phyloP scores from a whole-genome alignment of 768 basidiomycete genomes.

The Cystobasidium tubakii region DNA sequence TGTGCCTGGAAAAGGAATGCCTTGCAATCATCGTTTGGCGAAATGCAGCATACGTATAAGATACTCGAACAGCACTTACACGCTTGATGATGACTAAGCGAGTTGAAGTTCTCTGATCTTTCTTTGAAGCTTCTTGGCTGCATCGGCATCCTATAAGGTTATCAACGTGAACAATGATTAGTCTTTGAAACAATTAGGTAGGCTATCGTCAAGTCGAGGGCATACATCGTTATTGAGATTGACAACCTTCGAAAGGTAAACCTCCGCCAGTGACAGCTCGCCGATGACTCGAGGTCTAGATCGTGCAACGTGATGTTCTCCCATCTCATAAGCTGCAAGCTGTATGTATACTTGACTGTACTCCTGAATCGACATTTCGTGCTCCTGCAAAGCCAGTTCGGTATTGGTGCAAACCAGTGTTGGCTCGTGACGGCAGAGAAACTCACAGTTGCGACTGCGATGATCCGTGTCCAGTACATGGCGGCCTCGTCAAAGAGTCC shows the following conservation, averaged over 20 bases:
- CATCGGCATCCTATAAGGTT: constrained; percentile 17
- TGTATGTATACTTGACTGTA: not conserved
- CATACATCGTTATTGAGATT: constrained; percentile 17
- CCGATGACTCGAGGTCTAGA: constrained; percentile 2
- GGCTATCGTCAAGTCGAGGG: too few relatives aligned
- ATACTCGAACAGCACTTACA: not conserved
- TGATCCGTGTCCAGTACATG: constrained; percentile 13
- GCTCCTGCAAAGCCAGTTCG: not conserved
- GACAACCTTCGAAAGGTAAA: constrained; percentile 15
- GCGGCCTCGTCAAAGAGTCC: constrained; percentile 10
- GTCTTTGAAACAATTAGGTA: not conserved
- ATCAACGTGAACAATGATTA: not conserved
- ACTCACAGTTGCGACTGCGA: not conserved
- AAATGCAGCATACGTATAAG: too few relatives aligned
- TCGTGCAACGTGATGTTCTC: constrained; percentile 23
- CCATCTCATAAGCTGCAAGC: constrained; percentile 30
- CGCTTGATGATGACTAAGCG: not conserved
- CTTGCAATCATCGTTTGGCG: too few relatives aligned
- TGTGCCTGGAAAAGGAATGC: too few relatives aligned
- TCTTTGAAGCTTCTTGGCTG: constrained; percentile 21
- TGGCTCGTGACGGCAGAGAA: too few relatives aligned
- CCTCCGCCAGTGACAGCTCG: constrained; percentile 25
- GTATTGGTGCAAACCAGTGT: too few relatives aligned
- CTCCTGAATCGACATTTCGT: not conserved
- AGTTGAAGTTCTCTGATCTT: constrained; percentile 27